Evolutionary conservation across 768 basidiomycete genomes (phyloP).

Genomic region (Amanita rimosa): DNA sequence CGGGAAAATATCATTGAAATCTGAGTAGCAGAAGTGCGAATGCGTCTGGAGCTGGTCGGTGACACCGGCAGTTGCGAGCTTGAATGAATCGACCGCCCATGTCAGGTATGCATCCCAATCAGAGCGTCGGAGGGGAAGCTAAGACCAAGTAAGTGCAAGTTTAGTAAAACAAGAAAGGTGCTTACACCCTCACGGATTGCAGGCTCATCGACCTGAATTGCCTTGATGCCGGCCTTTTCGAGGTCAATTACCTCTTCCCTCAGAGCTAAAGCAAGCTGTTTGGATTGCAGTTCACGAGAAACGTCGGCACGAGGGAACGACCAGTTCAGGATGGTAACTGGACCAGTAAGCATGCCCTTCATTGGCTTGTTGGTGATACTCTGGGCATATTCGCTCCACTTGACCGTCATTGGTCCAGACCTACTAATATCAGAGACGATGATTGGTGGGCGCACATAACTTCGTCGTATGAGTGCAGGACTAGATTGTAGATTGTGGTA

Average conservation of each 20-base stretch:
- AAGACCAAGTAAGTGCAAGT: slow-evolving; percentile 9
- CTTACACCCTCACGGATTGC: slow-evolving; percentile 97
- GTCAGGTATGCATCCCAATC: slow-evolving; percentile 96
- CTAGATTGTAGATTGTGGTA: background rate
- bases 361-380: slow-evolving; percentile 87
- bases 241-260: slow-evolving; percentile 98
- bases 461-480: slow-evolving; percentile 14
- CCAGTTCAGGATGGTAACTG: slow-evolving; percentile 99
- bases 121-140: slow-evolving; percentile 89
- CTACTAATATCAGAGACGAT: slow-evolving; percentile 97
- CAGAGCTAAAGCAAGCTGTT: slow-evolving; percentile 95
- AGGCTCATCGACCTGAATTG: slow-evolving; percentile 99
- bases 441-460: slow-evolving; percentile 97
- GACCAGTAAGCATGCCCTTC: slow-evolving; percentile 99
- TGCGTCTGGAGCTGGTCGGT: slow-evolving; percentile 91
- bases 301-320: slow-evolving; percentile 99
- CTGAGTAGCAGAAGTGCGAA: slow-evolving; percentile 99
- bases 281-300: slow-evolving; percentile 91
- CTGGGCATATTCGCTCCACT: slow-evolving; percentile 96
- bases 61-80: slow-evolving; percentile 93
- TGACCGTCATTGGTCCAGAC: slow-evolving; percentile 86
- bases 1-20: slow-evolving; percentile 98
- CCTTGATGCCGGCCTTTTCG: slow-evolving; percentile 91
- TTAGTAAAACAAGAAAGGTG: slow-evolving; percentile 9
- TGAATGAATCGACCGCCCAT: slow-evolving; percentile 99